Evolutionary conservation across 2,329 filamentous ascomycete species (phyloP).

Genomic region (Xylariales sp.): DNA sequence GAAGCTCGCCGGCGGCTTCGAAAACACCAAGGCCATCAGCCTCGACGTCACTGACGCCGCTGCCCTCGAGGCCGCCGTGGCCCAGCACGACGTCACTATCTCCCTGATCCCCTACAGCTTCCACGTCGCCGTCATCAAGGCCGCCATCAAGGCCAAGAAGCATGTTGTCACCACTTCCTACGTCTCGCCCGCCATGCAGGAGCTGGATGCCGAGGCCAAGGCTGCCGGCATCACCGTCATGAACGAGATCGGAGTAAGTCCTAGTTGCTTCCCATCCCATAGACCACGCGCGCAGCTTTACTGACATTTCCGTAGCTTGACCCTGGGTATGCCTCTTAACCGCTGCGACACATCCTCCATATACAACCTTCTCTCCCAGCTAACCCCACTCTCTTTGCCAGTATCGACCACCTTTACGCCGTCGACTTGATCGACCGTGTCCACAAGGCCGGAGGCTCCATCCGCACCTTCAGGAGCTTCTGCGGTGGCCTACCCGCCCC

Average conservation of each 20-base stretch:
- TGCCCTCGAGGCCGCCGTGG: conserved; percentile 75
- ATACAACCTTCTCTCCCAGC: too few species aligned
- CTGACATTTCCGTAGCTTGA: too few species aligned
- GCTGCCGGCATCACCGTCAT: conserved; percentile 95
- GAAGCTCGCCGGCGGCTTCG: conserved; percentile 6
- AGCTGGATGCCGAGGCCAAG: conserved; percentile 77
- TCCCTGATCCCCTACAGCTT: conserved; percentile 86
- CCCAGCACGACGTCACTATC: conserved; percentile 74
- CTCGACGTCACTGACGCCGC: conserved; percentile 68
- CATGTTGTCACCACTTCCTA: conserved; percentile 93
- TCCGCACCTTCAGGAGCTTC: conserved; percentile 75
- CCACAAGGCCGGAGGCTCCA: conserved; percentile 83
- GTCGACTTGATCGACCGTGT: conserved; percentile 85
- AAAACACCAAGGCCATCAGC: conserved; percentile 7
- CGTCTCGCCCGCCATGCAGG: conserved; percentile 86
- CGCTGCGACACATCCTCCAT: too few species aligned
- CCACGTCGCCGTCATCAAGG: conserved; percentile 87
- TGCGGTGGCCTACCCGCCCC: conserved; percentile 73
- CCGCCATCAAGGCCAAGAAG: conserved; percentile 89
- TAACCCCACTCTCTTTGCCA: not conserved
- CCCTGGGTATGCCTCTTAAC: too few species aligned
- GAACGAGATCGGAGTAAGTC: conserved; percentile 75
- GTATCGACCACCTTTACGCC: conserved; percentile 45
- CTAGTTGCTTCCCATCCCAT: not conserved
- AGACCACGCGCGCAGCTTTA: too few species aligned